Evolutionary conservation across 208 protist genomes (phyloP), one percentile per base, ranked within the genome.

Genomic region (Acanthamoeba healyi): DNA sequence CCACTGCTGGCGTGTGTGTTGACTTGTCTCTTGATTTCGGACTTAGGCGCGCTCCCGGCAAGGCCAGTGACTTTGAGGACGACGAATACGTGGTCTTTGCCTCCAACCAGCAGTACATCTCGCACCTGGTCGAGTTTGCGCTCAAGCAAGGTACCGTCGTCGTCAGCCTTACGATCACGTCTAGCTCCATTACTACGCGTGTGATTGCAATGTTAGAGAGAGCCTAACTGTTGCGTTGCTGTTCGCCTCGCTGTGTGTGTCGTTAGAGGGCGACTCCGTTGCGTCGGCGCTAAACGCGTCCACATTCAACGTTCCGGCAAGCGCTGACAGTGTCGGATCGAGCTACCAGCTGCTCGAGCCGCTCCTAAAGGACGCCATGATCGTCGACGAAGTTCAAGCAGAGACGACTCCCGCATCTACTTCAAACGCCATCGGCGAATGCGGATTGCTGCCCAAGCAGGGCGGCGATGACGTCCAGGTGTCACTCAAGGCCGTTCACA

Each of bases 71-170:
- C 26, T 96, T 96, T 49, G 22, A 26, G 32, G 94, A 95, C 72
- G 87, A 95, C 40, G 95, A 96, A 61, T 94, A 94, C 44, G 92
- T 79, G 7, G 84, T 96, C 2, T 96, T 90, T 44, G 70, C 67
- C 93, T 9, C 94, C 19, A 91, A 94, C 6, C 95, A 96, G 90
- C 95, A 96, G 81, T 89, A 81, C 22, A 29, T 96, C 15, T 15
- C 58, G 58, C 95, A 96, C 51, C 22, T 96, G 12, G 56, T 96
- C n/a, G 90, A 95, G 56, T 95, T 96, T 51, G 24, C 40, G 44
- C 19, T 88, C 46, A 44, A 65, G 46, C n/a, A 63, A 24, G 77
- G 54, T 61, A 49, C 44, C 12, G n/a, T n/a, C n/a, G n/a, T n/a
- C n/a, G n/a, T n/a, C n/a, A n/a, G n/a, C n/a, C n/a, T n/a, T n/a